Evolutionary conservation across 2,329 filamentous ascomycete species (phyloP).

Genomic region (Penicillium sclerotigenum): DNA sequence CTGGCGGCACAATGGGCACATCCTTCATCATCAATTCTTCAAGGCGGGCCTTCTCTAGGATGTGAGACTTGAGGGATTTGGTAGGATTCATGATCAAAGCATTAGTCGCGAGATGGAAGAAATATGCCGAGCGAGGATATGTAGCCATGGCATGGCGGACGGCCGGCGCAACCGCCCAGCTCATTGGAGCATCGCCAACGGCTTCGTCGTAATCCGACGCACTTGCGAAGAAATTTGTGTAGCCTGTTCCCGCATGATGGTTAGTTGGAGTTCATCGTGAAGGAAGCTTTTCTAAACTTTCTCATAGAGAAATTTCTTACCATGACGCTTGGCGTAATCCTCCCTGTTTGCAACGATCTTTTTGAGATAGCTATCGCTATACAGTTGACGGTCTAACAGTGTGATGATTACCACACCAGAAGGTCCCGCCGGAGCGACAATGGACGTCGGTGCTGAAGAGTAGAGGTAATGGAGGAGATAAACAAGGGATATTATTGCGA

Average conservation of each 20-base stretch:
- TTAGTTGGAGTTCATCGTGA: background rate
- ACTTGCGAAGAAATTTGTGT: slow-evolving; percentile 77
- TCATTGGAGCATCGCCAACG: slow-evolving; percentile 43
- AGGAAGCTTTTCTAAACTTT: background rate
- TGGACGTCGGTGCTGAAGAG: slow-evolving; percentile 27
- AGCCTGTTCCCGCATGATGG: slow-evolving; percentile 56
- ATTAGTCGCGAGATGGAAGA: slow-evolving; percentile 85
- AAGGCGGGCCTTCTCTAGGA: slow-evolving; percentile 66
- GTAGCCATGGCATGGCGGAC: slow-evolving; percentile 83
- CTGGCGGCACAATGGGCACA: slow-evolving; percentile 82
- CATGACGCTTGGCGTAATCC: slow-evolving; percentile 81
- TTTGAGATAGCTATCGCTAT: slow-evolving; percentile 65
- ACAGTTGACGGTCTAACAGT: slow-evolving; percentile 66
- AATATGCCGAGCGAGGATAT: slow-evolving; percentile 70
- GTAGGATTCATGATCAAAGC: slow-evolving; percentile 83
- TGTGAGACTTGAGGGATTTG: slow-evolving; percentile 64
- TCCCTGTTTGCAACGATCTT: slow-evolving; percentile 77
- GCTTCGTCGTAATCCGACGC: slow-evolving; percentile 64
- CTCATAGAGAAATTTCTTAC: slow-evolving; percentile 49
- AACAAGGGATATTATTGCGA: slow-evolving; percentile 58
- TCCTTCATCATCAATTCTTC: slow-evolving; percentile 81
- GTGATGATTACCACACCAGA: slow-evolving; percentile 75
- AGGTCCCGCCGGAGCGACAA: slow-evolving; percentile 29
- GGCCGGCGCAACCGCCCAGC: slow-evolving; percentile 70
- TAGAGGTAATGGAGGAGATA: slow-evolving; percentile 55